These are phyloP conservation scores for Gigaspora rosea DNA, from an alignment of 192 early-diverging fungal genomes.

Conservation along the genomic window DNA sequence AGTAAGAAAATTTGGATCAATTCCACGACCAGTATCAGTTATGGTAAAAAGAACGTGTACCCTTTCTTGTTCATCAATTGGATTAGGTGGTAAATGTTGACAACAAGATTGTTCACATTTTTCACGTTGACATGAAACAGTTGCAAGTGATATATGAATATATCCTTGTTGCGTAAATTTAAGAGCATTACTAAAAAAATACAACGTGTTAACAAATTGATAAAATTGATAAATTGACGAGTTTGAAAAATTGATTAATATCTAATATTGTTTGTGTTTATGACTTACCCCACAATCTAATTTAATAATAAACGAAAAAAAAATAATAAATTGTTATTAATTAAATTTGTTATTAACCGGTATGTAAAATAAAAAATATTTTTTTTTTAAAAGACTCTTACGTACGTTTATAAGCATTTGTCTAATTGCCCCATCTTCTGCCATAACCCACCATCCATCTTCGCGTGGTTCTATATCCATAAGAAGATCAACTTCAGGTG, in stretches of 20 bases:
- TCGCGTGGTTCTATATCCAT: conserved; percentile 23
- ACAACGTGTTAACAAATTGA: neutral
- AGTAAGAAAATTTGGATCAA: conserved; percentile 45
- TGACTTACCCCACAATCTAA: conserved; percentile 30
- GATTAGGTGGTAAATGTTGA: neutral
- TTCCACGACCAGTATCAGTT: conserved; percentile 52
- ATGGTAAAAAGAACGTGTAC: conserved; percentile 44
- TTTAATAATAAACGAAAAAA: neutral
- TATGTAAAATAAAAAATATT: conserved; percentile 5
- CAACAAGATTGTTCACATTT: conserved; percentile 13
- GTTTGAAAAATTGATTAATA: neutral
- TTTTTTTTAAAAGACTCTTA: conserved; percentile 33
- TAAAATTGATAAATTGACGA: neutral
- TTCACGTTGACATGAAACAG: conserved; percentile 25
- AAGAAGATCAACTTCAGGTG: conserved; percentile 1
- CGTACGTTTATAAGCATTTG: conserved; percentile 43
- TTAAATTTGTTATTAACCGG: too few species aligned
- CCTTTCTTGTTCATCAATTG: neutral
- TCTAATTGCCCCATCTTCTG: conserved; percentile 41
- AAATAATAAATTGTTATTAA: too few species aligned
- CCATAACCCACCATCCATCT: conserved; percentile 28
- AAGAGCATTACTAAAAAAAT: conserved; percentile 49
- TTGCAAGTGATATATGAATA: conserved; percentile 45
- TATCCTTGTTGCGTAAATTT: conserved; percentile 55
- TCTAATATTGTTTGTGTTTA: too few species aligned